A percentile compares a stretch with the other conserved stretches of the same genome.
These are phyloP conservation scores for Botrytis sinoallii DNA, from an alignment of 2,329 filamentous ascomycete genomes.

Conservation along the genomic window DNA sequence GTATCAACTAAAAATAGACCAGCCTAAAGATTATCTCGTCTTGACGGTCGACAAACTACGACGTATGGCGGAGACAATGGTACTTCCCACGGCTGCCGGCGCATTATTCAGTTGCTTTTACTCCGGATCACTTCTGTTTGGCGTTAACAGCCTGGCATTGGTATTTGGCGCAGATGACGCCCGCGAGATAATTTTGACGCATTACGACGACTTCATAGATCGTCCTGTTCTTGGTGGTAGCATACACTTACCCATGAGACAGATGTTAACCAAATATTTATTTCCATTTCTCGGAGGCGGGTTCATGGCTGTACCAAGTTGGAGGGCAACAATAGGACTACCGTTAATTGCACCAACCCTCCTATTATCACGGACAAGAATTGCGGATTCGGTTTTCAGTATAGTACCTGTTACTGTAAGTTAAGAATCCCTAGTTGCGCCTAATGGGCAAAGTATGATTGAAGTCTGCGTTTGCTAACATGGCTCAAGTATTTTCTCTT, in stretches of 20 bases:
- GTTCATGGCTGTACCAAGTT: constrained; percentile 19
- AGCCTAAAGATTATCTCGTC: constrained; percentile 71
- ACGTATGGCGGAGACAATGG: constrained; percentile 25
- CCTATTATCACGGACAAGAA: constrained; percentile 62
- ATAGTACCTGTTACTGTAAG: constrained; percentile 39
- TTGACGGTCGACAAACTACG: constrained; percentile 27
- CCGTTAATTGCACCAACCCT: constrained; percentile 66
- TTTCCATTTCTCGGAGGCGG: constrained; percentile 33
- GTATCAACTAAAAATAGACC: constrained; percentile 69
- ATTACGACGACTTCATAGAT: constrained; percentile 8
- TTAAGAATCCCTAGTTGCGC: background rate
- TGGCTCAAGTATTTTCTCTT: constrained; percentile 33
- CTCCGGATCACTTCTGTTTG: constrained; percentile 54
- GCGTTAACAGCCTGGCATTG: constrained; percentile 60
- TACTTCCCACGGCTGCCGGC: constrained; percentile 34
- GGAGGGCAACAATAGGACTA: constrained; percentile 48
- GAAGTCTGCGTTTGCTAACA: constrained; percentile 16
- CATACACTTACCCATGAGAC: constrained; percentile 1
- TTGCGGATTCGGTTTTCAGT: constrained; percentile 49
- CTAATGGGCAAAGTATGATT: background rate
- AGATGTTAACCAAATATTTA: constrained; percentile 9
- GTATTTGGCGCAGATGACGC: constrained; percentile 65
- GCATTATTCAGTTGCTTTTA: constrained; percentile 44
- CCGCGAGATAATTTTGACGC: constrained; percentile 24
- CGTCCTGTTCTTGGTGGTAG: constrained; percentile 4